A percentile compares a stretch with the other conserved stretches of the same genome.
These are phyloP conservation scores for Plasmodium adleri DNA, from an alignment of 169 alveolate genomes.

Conservation along the genomic window DNA sequence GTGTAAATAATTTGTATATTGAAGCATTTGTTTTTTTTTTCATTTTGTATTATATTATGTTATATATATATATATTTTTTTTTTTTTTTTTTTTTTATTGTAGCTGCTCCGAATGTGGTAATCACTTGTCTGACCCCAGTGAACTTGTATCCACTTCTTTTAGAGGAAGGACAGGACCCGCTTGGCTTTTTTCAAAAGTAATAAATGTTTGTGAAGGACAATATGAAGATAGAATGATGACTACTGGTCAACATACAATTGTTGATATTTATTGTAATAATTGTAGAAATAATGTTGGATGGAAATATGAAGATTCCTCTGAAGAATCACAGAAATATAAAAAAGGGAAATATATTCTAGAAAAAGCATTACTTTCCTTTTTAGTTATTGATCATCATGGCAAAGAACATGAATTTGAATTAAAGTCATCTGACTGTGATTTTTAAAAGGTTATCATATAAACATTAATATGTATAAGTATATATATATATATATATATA, in stretches of 20 bases:
- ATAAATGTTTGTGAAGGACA: conserved; percentile 91
- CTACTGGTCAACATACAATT: conserved; percentile 92
- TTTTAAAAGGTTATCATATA: not conserved
- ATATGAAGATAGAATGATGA: conserved; percentile 91
- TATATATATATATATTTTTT: not conserved
- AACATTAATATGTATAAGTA: no score
- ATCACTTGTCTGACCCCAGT: conserved; percentile 78
- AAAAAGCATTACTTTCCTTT: conserved; percentile 79
- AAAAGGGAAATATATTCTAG: conserved; percentile 88
- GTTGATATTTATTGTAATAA: conserved; percentile 91
- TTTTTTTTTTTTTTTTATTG: not conserved
- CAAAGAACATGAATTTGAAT: conserved; percentile 55
- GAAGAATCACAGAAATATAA: conserved; percentile 89
- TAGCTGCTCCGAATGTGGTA: conserved; percentile 85
- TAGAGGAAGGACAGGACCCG: conserved; percentile 92
- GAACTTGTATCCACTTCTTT: conserved; percentile 84
- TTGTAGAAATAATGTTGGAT: conserved; percentile 91
- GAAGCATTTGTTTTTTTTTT: not conserved
- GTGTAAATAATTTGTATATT: not conserved
- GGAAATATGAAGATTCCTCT: conserved; percentile 88
- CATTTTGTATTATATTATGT: not conserved
- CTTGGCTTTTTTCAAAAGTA: conserved; percentile 91
- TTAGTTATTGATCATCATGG: conserved; percentile 58
- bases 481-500: no score
- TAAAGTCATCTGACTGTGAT: conserved; percentile 62